phyloP scores from a whole-genome alignment of 2,329 filamentous ascomycete genomes.

The Emmonsiellopsis sp. region DNA sequence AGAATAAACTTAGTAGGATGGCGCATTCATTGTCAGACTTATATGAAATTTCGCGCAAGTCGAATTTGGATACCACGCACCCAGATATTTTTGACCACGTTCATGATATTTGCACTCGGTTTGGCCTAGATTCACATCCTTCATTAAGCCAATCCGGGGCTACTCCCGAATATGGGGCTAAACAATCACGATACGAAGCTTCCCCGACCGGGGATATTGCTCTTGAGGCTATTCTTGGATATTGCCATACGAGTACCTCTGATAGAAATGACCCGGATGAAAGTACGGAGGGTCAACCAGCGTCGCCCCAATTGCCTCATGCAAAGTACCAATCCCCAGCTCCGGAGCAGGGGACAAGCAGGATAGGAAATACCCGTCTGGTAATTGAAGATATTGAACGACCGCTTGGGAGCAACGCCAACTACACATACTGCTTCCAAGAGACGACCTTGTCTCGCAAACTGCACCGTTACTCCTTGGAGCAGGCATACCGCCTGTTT shows the following conservation, averaged over 20 bases:
- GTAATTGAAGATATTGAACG: background rate
- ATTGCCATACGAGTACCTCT: background rate
- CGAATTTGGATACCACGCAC: background rate
- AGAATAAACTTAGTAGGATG: slow-evolving; percentile 18
- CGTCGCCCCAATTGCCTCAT: background rate
- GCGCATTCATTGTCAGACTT: background rate
- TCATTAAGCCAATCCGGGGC: no score
- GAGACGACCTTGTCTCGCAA: slow-evolving; percentile 63
- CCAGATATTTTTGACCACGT: background rate
- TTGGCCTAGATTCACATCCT: background rate
- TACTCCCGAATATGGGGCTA: background rate
- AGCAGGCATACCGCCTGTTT: slow-evolving; percentile 53
- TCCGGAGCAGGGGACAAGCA: background rate
- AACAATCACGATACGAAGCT: background rate
- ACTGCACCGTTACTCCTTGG: slow-evolving; percentile 56
- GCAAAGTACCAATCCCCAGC: background rate
- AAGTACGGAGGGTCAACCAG: background rate
- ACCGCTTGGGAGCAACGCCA: background rate
- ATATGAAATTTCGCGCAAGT: background rate
- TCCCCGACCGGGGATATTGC: background rate
- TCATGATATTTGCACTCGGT: background rate
- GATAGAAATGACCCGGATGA: background rate
- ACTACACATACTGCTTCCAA: slow-evolving; percentile 49
- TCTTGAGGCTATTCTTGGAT: background rate
- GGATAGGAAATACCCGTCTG: background rate